A percentile compares a stretch with the other conserved stretches of the same genome.
Conservation (phyloP, 2,329 filamentous ascomycete genomes). For the Xylaria hypoxylon region DNA sequence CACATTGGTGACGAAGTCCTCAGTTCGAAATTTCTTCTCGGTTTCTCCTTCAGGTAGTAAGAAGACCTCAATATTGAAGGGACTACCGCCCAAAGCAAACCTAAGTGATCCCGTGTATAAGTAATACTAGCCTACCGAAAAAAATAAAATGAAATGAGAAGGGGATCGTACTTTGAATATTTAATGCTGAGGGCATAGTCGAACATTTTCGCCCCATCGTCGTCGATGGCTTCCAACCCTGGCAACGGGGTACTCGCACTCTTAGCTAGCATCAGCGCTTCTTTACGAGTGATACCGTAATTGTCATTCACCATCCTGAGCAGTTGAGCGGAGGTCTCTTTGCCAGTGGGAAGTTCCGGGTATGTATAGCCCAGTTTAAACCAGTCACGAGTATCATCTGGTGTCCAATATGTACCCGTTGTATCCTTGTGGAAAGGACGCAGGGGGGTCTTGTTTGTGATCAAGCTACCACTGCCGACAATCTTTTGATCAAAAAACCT, state of each 20-base stretch:
- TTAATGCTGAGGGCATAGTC: slow-evolving; percentile 38
- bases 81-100: slow-evolving; percentile 35
- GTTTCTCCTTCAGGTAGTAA: slow-evolving; percentile 29
- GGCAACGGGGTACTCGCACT: slow-evolving; percentile 9
- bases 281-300: slow-evolving; percentile 34
- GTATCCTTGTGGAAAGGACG: slow-evolving; percentile 38
- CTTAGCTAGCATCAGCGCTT: slow-evolving; percentile 29
- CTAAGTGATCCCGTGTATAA: slow-evolving; percentile 12
- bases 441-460: slow-evolving; percentile 38
- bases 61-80: slow-evolving; percentile 38
- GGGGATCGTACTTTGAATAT: slow-evolving; percentile 36
- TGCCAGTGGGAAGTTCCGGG: slow-evolving; percentile 32
- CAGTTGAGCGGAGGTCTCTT: slow-evolving; percentile 25
- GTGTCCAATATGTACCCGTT: slow-evolving; percentile 33
- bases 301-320: slow-evolving; percentile 33
- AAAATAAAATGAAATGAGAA: neutral
- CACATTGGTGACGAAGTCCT: slow-evolving; percentile 37
- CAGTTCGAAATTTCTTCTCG: slow-evolving; percentile 25
- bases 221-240: slow-evolving; percentile 22
- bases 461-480: slow-evolving; percentile 33
- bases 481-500: slow-evolving; percentile 38
- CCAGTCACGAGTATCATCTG: slow-evolving; percentile 31
- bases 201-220: slow-evolving; percentile 22
- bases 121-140: neutral
- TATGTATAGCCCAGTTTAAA: slow-evolving; percentile 38